A percentile compares a stretch with the other conserved stretches of the same genome.
Conservation (phyloP, 169 alveolate species). For the Blepharisma undulans region DNA sequence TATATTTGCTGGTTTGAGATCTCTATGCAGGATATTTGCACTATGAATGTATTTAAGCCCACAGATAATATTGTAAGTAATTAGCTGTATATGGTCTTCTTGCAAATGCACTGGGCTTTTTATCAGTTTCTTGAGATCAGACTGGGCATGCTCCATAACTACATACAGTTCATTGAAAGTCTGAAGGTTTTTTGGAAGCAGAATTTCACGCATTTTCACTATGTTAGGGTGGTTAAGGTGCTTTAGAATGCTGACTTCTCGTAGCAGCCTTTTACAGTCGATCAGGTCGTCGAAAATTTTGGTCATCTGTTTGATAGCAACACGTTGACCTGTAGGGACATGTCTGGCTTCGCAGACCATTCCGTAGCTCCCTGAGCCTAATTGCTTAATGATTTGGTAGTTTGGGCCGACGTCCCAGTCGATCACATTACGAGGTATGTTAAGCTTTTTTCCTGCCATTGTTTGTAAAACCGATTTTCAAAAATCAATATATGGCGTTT, state of each 20-base stretch:
- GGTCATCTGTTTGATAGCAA: conserved; percentile 95
- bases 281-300: conserved; percentile 95
- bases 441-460: conserved; percentile 13
- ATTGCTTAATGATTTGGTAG: conserved; percentile 3
- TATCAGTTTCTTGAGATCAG: conserved; percentile 95
- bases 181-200: conserved; percentile 88
- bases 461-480: neutral
- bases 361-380: conserved; percentile 33
- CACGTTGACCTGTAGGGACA: conserved; percentile 53
- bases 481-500: neutral
- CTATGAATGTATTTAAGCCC: conserved; percentile 95
- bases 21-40: conserved; percentile 97
- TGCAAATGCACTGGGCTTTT: conserved; percentile 92
- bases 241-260: conserved; percentile 93
- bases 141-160: conserved; percentile 96
- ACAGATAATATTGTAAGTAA: conserved; percentile 90
- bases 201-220: conserved; percentile 91
- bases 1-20: conserved; percentile 97
- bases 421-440: neutral
- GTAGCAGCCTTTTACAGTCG: conserved; percentile 95
- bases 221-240: conserved; percentile 89
- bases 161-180: conserved; percentile 91
- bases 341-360: conserved; percentile 30
- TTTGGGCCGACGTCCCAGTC: conserved; percentile 35
- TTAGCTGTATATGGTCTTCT: conserved; percentile 91